Base-by-base conservation (phyloP, 192 early-diverging fungal genomes). In the Diversispora eburnea region DNA sequence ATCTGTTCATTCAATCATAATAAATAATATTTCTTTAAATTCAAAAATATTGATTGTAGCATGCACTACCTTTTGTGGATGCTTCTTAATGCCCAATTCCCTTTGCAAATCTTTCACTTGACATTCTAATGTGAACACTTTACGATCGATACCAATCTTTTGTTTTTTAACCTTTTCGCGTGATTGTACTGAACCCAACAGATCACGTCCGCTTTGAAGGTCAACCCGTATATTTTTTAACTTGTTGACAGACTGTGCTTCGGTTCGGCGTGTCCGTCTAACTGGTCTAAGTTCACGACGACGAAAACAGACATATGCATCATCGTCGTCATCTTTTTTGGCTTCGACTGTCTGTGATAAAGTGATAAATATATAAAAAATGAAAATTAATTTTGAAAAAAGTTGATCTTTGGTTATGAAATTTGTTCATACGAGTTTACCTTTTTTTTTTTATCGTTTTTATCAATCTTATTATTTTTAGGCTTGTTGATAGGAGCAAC, bases 271-370 rank as follows among this genome's bases (percentile, higher is more conserved):
- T 3, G 93, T 93, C 76, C 96, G 97, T 46, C 96, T 91, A 25
- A 93, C 78, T 22, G 88, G 85, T 73, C 92, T 93, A 66, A 94
- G 88, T 78, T 99, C 97, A 68, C 97, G 90, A 57, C 92, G 91
- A 63, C 97, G 91, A 86, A 99, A 99, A 77, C 97, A 99, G 20
- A 97, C 88, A 78, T 97, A 99, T 12, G 97, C 95, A 76, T 98
- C 93, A 41, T 83, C 82, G 70, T 98, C 96, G 54, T 89, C 80
- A 56, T 86, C 85, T 6, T 81, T 71, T 39, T 33, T 33, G 25
- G 82, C 79, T 25, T 47, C 62, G 19, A 19, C 47, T 54, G 56
- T 60, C 41, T 93, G 89, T 62, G 94, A 92, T 64, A 80, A 83
- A 81, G n/a, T n/a, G n/a, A n/a, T n/a, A n/a, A n/a, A n/a, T n/a